Evolutionary conservation across 106 monocot species (phyloP).

Genomic region (Posidonia australis): DNA sequence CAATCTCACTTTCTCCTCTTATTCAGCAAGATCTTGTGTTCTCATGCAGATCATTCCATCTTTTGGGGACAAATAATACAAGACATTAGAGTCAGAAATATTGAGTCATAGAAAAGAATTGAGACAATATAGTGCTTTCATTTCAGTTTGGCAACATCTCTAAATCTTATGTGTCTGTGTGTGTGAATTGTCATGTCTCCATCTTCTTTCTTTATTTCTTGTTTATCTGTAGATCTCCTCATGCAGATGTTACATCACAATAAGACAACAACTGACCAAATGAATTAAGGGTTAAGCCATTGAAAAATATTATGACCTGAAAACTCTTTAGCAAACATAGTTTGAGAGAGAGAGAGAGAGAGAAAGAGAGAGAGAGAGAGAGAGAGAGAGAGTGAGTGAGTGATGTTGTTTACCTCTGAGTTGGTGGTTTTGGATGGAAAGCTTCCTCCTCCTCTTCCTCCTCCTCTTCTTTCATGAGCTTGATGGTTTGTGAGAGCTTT

Average conservation of each 20-base stretch:
- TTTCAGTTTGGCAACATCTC: too few relatives aligned
- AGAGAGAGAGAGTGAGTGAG: neutral
- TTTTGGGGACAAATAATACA: neutral
- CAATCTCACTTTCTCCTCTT: neutral
- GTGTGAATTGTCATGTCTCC: too few relatives aligned
- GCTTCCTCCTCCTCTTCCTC: too few relatives aligned
- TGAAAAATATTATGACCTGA: neutral
- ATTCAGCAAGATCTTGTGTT: neutral
- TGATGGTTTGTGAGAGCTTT: neutral
- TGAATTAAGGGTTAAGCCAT: neutral
- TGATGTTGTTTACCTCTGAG: neutral
- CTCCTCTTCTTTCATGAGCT: neutral
- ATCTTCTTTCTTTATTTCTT: too few relatives aligned
- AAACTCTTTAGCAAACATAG: neutral
- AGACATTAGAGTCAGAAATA: too few relatives aligned
- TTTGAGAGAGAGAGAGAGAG: neutral
- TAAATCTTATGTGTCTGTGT: too few relatives aligned
- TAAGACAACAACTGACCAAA: too few relatives aligned
- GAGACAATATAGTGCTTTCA: too few relatives aligned
- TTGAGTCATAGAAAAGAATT: too few relatives aligned
- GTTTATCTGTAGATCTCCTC: too few relatives aligned
- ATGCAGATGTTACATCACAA: too few relatives aligned
- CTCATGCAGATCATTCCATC: neutral
- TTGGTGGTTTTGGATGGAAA: neutral
- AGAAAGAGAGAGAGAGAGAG: neutral